phyloP scores from a whole-genome alignment of 192 early-diverging fungal genomes.

The Haplosporangium gracile region DNA sequence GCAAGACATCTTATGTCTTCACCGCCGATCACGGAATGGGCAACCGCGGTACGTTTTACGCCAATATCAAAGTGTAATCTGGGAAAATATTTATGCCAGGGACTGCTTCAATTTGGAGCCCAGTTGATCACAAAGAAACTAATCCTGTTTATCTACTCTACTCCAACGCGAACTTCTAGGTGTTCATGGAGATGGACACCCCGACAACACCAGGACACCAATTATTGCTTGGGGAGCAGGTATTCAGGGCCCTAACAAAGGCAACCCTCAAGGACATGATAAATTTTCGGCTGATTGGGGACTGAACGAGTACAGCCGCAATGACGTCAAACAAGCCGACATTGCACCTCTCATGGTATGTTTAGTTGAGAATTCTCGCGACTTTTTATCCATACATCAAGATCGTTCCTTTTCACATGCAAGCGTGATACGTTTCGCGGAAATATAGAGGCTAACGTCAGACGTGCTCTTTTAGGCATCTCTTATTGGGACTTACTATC shows the following conservation, averaged over 20 bases:
- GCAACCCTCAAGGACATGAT: conserved; percentile 77
- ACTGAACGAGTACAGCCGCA: conserved; percentile 70
- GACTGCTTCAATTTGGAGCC: conserved; percentile 4
- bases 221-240: conserved; percentile 97
- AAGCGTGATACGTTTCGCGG: background rate
- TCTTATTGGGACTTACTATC: conserved; percentile 87
- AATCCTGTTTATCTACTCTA: background rate
- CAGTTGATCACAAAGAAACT: background rate
- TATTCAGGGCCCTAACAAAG: conserved; percentile 72
- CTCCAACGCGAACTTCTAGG: conserved; percentile 56
- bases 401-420: background rate
- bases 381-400: background rate
- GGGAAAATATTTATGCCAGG: conserved; percentile 15
- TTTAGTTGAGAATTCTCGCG: background rate
- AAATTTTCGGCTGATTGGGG: conserved; percentile 81
- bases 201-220: conserved; percentile 95
- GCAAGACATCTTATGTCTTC: conserved; percentile 90
- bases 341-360: conserved; percentile 94
- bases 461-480: conserved; percentile 68
- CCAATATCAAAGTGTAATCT: background rate
- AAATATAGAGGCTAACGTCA: background rate
- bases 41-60: conserved; percentile 73
- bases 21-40: conserved; percentile 98
- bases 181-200: conserved; percentile 95
- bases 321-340: conserved; percentile 95